Percentiles rank a stretch among this genome's conserved stretches.
Evolutionary conservation across 139 green algal species (phyloP).

Genomic region (Desmodesmus armatus): DNA sequence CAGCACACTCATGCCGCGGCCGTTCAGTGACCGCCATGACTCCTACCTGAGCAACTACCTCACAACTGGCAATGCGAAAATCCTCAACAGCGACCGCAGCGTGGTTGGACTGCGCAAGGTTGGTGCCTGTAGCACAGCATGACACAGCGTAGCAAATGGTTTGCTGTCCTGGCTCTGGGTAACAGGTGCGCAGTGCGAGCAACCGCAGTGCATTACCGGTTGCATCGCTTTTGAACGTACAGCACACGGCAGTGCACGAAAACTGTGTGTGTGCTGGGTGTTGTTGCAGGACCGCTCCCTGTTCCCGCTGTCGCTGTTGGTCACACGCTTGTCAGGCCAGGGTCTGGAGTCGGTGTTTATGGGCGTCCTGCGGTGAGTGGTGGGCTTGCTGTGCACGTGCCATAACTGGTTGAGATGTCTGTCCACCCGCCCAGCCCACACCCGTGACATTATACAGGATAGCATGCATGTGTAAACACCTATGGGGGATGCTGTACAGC

Average conservation of each 20-base stretch:
- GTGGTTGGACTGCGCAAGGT: constrained; percentile 51
- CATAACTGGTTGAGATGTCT: no score
- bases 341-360: constrained; percentile 31
- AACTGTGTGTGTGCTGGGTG: background rate
- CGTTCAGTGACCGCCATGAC: constrained; percentile 54
- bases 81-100: constrained; percentile 41
- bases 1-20: constrained; percentile 53
- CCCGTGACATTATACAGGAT: no score
- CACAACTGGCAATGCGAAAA: constrained; percentile 4
- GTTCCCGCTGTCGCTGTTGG: constrained; percentile 42
- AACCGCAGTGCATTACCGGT: no score
- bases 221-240: no score
- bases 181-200: no score
- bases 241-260: no score
- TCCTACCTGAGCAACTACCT: constrained; percentile 57
- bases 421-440: no score
- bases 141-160: background rate
- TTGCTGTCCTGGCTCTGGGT: background rate
- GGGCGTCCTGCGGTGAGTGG: background rate
- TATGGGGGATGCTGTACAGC: no score
- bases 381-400: background rate
- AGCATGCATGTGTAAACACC: no score
- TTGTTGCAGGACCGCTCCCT: constrained; percentile 38
- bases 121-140: background rate
- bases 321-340: constrained; percentile 1